Evolutionary conservation across 2,329 filamentous ascomycete genomes (phyloP).

Genomic region (Aspergillus aculeatinus): DNA sequence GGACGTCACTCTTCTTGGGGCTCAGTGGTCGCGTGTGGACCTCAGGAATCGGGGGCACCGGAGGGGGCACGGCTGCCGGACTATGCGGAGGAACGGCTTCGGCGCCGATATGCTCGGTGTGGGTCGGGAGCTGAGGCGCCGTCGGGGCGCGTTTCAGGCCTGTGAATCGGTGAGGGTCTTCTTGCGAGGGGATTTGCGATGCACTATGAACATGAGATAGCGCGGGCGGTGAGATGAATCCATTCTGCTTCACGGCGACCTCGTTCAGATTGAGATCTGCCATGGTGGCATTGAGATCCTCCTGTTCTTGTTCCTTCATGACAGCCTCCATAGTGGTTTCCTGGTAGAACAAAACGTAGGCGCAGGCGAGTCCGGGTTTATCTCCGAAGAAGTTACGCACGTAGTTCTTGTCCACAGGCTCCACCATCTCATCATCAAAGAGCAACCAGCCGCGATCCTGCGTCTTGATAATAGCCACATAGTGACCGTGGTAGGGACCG

Average conservation of each 20-base stretch:
- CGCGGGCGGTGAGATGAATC: constrained; percentile 29
- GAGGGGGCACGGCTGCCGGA: constrained; percentile 14
- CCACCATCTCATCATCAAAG: constrained; percentile 98
- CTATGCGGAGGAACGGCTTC: constrained; percentile 24
- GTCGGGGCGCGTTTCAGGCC: constrained; percentile 42
- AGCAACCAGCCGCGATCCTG: constrained; percentile 92
- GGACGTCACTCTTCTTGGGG: constrained; percentile 62
- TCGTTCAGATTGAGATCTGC: constrained; percentile 41
- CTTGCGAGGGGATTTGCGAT: constrained; percentile 35
- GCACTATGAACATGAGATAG: constrained; percentile 43
- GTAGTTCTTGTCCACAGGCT: constrained; percentile 94
- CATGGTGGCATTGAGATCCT: constrained; percentile 53
- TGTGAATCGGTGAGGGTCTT: constrained; percentile 34
- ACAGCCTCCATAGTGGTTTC: constrained; percentile 73
- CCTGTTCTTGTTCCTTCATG: constrained; percentile 77
- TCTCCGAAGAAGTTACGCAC: constrained; percentile 97
- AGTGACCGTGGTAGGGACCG: constrained; percentile 95
- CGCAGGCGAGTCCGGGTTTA: constrained; percentile 83
- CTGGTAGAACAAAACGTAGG: constrained; percentile 97
- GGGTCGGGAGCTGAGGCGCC: constrained; percentile 50
- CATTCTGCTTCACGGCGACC: constrained; percentile 32
- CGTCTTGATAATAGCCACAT: constrained; percentile 96
- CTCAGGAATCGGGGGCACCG: constrained; percentile 34
- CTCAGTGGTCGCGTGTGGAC: constrained; percentile 38
- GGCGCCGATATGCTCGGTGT: constrained; percentile 32